These are phyloP conservation scores for Loxodes magnus DNA, from an alignment of 73 alveolate genomes.

Conservation along the genomic window DNA sequence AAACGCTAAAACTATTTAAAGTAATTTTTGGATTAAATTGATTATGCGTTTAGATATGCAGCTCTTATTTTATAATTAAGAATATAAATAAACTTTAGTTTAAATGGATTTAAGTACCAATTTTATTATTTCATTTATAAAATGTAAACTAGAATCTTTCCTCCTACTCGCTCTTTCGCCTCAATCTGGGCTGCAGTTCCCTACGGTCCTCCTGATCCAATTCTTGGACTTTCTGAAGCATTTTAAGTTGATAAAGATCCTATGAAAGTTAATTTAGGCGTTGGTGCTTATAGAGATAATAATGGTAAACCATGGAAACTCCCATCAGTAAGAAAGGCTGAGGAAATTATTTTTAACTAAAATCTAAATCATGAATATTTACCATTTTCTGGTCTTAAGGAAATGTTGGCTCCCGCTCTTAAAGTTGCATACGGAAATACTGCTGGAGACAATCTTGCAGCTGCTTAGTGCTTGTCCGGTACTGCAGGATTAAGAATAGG, in stretches of 20 bases:
- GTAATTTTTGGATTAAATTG: no score
- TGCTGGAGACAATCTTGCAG: conserved; percentile 62
- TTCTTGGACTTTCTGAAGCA: conserved; percentile 67
- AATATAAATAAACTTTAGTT: no score
- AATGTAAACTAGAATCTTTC: no score
- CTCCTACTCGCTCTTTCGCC: no score
- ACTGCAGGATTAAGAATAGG: conserved; percentile 91
- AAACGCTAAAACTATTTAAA: no score
- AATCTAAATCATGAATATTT: conserved; percentile 81
- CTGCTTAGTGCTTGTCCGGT: conserved; percentile 78
- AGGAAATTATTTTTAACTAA: conserved; percentile 44
- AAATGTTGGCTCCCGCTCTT: conserved; percentile 44
- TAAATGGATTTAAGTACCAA: no score
- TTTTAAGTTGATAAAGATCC: conserved; percentile 74
- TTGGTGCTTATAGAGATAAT: conserved; percentile 93
- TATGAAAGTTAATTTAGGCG: conserved; percentile 69
- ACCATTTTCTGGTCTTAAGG: conserved; percentile 75
- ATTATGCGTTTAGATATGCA: no score
- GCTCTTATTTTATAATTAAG: no score
- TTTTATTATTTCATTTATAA: no score
- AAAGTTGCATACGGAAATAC: conserved; percentile 75
- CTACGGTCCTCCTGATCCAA: conserved; percentile 87
- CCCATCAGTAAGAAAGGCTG: conserved; percentile 55
- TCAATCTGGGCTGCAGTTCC: conserved; percentile 54
- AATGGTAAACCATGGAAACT: conserved; percentile 48